phyloP scores from a whole-genome alignment of 495 filamentous ascomycete species.

The Tuber brumale region DNA sequence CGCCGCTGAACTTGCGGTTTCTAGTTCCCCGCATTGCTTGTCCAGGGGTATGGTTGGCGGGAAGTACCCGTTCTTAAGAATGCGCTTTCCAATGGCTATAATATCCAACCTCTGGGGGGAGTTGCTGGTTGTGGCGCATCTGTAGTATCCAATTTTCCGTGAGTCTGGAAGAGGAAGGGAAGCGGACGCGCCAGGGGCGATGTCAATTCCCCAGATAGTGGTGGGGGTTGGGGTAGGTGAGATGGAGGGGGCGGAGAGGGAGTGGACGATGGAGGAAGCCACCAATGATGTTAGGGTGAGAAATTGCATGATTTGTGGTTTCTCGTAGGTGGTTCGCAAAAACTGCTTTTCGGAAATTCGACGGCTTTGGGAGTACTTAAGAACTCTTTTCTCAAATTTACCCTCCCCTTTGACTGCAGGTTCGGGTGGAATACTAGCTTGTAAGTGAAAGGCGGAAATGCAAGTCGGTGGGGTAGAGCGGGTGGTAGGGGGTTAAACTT shows the following conservation, averaged over 20 bases:
- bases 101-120: background rate
- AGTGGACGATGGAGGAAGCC: background rate
- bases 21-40: background rate
- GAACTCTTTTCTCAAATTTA: background rate
- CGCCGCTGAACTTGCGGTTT: background rate
- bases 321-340: background rate
- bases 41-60: background rate
- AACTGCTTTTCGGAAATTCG: background rate
- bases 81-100: background rate
- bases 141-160: background rate
- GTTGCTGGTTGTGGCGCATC: background rate
- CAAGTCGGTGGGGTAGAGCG: background rate
- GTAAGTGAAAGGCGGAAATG: background rate
- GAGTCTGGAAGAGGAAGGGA: background rate
- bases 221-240: background rate
- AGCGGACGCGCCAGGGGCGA: background rate
- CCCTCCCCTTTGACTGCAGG: background rate
- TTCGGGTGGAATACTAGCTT: background rate
- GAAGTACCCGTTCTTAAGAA: background rate
- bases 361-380: background rate
- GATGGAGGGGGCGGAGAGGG: background rate
- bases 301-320: background rate
- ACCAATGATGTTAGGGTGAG: background rate
- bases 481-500: background rate
- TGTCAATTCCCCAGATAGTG: background rate